phyloP scores from a whole-genome alignment of 1,139 yeast species.

The Wickerhamiella pararugosa region DNA sequence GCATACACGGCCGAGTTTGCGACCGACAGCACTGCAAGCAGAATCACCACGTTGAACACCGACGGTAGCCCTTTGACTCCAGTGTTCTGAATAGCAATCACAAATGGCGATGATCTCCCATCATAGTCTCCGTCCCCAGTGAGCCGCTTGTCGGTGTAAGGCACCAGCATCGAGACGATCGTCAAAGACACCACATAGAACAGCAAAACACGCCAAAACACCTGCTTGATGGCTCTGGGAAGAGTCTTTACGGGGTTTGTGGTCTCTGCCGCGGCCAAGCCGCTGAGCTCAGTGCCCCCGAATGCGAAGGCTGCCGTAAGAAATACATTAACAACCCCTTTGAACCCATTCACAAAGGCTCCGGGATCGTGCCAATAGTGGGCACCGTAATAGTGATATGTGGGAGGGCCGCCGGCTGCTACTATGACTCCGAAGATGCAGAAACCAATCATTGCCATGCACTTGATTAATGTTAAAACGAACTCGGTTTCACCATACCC shows the following conservation, averaged over 20 bases:
- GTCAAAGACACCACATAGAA: conserved; percentile 48
- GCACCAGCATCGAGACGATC: conserved; percentile 50
- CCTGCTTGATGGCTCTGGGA: conserved; percentile 60
- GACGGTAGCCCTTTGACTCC: conserved; percentile 50
- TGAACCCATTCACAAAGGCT: conserved; percentile 49
- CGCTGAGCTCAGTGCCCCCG: conserved; percentile 72
- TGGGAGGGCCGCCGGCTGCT: conserved; percentile 54
- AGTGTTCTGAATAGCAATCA: conserved; percentile 46
- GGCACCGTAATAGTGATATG: conserved; percentile 47
- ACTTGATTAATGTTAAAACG: conserved; percentile 41
- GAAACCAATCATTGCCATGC: conserved; percentile 48
- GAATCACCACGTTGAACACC: conserved; percentile 57
- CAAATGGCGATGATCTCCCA: conserved; percentile 59
- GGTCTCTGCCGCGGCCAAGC: conserved; percentile 57
- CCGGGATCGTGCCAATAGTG: conserved; percentile 52
- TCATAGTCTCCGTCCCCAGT: conserved; percentile 28
- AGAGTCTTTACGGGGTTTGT: conserved; percentile 52
- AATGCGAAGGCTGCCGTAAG: conserved; percentile 83
- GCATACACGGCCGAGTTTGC: conserved; percentile 70
- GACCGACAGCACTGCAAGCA: conserved; percentile 55
- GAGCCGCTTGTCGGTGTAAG: conserved; percentile 39
- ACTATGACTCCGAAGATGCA: conserved; percentile 47
- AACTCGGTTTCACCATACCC: conserved; percentile 70
- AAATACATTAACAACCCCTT: conserved; percentile 68
- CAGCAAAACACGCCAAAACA: conserved; percentile 54